Conservation (phyloP, 1,284 basidiomycete genomes). For the Trichosporon ovoides region DNA sequence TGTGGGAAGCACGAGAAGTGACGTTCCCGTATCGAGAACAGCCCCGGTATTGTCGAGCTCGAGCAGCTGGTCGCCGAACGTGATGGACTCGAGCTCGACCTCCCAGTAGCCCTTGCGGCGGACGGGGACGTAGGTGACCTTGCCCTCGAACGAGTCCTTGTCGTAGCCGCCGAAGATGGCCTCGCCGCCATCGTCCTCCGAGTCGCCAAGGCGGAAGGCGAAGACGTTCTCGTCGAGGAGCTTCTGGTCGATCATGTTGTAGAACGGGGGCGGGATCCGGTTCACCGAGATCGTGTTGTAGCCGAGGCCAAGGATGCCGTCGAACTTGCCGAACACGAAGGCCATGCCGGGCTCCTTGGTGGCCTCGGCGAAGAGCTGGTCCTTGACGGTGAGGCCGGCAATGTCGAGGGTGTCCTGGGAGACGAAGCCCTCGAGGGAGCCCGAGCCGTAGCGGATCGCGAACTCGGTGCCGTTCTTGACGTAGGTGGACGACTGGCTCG, state of each 20-base stretch:
- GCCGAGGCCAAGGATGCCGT: conserved; percentile 90
- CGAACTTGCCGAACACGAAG: conserved; percentile 92
- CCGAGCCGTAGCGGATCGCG: conserved; percentile 91
- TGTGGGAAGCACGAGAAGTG: too few species aligned
- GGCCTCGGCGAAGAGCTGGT: conserved; percentile 92
- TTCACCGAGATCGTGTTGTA: conserved; percentile 95
- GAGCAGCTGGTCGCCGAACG: conserved; percentile 76
- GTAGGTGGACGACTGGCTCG: conserved; percentile 74
- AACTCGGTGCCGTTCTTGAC: conserved; percentile 88
- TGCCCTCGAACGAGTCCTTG: conserved; percentile 68
- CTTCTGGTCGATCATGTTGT: conserved; percentile 81
- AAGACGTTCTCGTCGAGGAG: conserved; percentile 83
- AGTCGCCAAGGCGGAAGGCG: conserved; percentile 83
- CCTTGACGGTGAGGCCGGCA: conserved; percentile 72
- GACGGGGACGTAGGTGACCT: conserved; percentile 82
- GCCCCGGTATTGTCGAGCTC: conserved; percentile 88
- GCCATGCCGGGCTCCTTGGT: conserved; percentile 94
- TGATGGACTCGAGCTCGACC: conserved; percentile 81
- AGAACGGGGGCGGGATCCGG: conserved; percentile 89
- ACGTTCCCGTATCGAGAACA: conserved; percentile 81
- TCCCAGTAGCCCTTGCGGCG: conserved; percentile 99
- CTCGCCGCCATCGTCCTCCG: conserved; percentile 86
- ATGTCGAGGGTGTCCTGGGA: conserved; percentile 79
- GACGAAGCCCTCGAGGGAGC: conserved; percentile 94
- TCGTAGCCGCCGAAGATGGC: conserved; percentile 93